A percentile compares a stretch with the other conserved stretches of the same genome.
Conservation (phyloP, 1,284 basidiomycete genomes). For the Leccinum griseonigrum region DNA sequence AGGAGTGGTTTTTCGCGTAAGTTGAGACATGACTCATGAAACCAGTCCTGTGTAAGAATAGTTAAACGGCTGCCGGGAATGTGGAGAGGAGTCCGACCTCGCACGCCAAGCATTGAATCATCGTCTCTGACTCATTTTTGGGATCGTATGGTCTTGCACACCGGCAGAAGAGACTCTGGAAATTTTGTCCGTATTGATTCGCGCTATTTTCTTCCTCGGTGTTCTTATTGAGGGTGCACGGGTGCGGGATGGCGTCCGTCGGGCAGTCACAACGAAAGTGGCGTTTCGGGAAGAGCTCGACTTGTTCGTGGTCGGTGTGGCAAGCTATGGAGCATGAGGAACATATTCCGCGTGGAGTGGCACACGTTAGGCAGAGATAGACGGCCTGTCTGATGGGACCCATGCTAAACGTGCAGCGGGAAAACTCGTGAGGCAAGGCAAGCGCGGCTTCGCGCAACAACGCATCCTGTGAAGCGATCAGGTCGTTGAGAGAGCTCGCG, state of each 20-base stretch:
- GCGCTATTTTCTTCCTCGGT: slow-evolving; percentile 51
- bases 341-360: slow-evolving; percentile 56
- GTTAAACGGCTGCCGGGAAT: slow-evolving; percentile 4
- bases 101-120: slow-evolving; percentile 81
- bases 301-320: slow-evolving; percentile 76
- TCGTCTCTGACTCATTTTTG: slow-evolving; percentile 69
- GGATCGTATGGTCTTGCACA: slow-evolving; percentile 70
- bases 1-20: slow-evolving; percentile 60
- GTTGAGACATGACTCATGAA: slow-evolving; percentile 81
- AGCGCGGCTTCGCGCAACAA: slow-evolving; percentile 66
- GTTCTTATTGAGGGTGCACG: slow-evolving; percentile 58
- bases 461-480: slow-evolving; percentile 57
- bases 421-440: slow-evolving; percentile 73
- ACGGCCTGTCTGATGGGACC: slow-evolving; percentile 65
- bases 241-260: slow-evolving; percentile 53
- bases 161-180: slow-evolving; percentile 64
- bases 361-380: slow-evolving; percentile 73
- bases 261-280: slow-evolving; percentile 80
- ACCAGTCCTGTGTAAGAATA: slow-evolving; percentile 64
- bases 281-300: slow-evolving; percentile 82
- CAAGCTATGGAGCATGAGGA: slow-evolving; percentile 81
- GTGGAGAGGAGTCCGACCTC: slow-evolving; percentile 43
- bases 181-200: slow-evolving; percentile 73
- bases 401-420: slow-evolving; percentile 64
- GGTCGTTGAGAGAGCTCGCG: slow-evolving; percentile 36